A percentile compares a stretch with the other conserved stretches of the same genome.
Evolutionary conservation across 2,329 filamentous ascomycete genomes (phyloP).

Genomic region (Parafenestella ontariensis): DNA sequence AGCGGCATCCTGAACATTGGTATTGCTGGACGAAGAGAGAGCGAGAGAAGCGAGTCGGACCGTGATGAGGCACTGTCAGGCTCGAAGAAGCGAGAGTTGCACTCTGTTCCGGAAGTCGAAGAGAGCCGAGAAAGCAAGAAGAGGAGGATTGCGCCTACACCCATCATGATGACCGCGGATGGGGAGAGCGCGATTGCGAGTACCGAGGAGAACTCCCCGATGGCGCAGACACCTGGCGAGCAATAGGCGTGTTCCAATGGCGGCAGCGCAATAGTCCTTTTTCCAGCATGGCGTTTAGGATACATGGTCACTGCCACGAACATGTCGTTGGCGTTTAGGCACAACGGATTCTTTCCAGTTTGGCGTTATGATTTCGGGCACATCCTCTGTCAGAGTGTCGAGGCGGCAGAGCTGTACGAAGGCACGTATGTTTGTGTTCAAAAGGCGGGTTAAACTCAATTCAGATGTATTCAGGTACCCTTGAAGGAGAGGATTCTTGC

Average conservation of each 20-base stretch:
- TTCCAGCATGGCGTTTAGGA: constrained; percentile 29
- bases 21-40: constrained; percentile 32
- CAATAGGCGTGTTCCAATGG: constrained; percentile 11
- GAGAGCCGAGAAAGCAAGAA: constrained; percentile 50
- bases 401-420: constrained; percentile 2
- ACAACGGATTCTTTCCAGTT: constrained; percentile 4
- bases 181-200: constrained; percentile 38
- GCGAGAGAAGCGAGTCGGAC: constrained; percentile 47
- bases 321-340: constrained; percentile 5
- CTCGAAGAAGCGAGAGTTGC: constrained; percentile 47
- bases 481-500: no score
- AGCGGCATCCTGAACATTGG: constrained; percentile 56
- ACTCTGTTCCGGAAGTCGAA: constrained; percentile 46
- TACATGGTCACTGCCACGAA: constrained; percentile 6
- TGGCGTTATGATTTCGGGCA: not conserved
- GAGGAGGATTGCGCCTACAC: constrained; percentile 55
- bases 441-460: constrained; percentile 6
- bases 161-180: constrained; percentile 40
- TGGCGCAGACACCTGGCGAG: constrained; percentile 23
- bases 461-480: no score
- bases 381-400: not conserved
- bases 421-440: constrained; percentile 8
- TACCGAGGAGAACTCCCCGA: constrained; percentile 41
- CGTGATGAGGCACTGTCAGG: constrained; percentile 38
- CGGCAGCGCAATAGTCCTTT: constrained; percentile 6